phyloP scores from a whole-genome alignment of 1,139 yeast species.

The Candida dubliniensis region DNA sequence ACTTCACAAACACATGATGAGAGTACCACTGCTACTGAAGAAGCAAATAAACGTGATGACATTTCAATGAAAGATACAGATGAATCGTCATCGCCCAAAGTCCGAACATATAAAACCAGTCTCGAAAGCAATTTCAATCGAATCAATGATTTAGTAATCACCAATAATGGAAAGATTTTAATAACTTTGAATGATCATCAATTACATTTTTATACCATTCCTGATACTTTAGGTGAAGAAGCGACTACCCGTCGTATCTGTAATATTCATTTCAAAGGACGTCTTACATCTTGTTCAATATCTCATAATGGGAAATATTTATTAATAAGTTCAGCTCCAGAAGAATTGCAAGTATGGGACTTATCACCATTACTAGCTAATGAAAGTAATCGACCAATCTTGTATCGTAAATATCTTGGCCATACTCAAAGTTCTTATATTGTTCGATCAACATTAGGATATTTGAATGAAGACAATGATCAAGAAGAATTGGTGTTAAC shows the following conservation, averaged over 20 bases:
- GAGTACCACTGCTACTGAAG: background rate
- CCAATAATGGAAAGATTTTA: slow-evolving; percentile 62
- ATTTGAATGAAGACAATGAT: slow-evolving; percentile 29
- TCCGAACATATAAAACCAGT: slow-evolving; percentile 7
- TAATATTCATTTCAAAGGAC: slow-evolving; percentile 28
- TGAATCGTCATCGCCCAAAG: slow-evolving; percentile 3
- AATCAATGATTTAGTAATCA: slow-evolving; percentile 64
- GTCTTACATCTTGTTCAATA: slow-evolving; percentile 43
- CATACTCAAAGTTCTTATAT: slow-evolving; percentile 70
- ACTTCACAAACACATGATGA: background rate
- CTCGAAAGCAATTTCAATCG: slow-evolving; percentile 40
- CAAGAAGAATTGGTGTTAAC: slow-evolving; percentile 71
- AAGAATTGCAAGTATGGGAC: slow-evolving; percentile 82
- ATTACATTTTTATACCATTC: slow-evolving; percentile 52
- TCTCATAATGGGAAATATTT: slow-evolving; percentile 48
- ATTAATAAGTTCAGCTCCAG: slow-evolving; percentile 69
- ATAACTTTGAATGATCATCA: slow-evolving; percentile 64
- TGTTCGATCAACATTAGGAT: slow-evolving; percentile 78
- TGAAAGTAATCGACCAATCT: slow-evolving; percentile 26
- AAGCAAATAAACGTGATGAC: slow-evolving; percentile 10
- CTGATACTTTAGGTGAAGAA: slow-evolving; percentile 33
- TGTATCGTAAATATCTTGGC: slow-evolving; percentile 67
- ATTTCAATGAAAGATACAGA: slow-evolving; percentile 15
- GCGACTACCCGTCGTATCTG: slow-evolving; percentile 38
- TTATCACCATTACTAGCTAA: slow-evolving; percentile 21